Conservation (phyloP, 2,329 filamentous ascomycete species). For the Phialophora tarda region DNA sequence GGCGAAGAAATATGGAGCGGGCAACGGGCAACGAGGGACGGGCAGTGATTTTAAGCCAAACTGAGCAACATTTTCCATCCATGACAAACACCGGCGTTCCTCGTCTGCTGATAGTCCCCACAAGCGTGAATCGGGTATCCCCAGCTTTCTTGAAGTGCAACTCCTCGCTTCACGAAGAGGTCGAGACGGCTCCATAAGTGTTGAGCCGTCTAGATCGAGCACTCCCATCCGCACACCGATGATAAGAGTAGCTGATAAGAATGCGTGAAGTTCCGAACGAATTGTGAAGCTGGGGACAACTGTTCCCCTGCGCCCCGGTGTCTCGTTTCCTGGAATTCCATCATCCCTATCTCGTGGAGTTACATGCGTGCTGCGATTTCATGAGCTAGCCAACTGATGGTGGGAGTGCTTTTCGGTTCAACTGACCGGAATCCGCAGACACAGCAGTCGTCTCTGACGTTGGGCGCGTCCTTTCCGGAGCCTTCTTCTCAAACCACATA, state of each 20-base stretch:
- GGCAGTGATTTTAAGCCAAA: conserved; percentile 46
- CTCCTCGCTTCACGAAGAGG: conserved; percentile 7
- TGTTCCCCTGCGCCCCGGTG: conserved; percentile 9
- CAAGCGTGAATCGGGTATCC: conserved; percentile 18
- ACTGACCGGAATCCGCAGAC: conserved; percentile 5
- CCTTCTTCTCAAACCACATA: conserved; percentile 6
- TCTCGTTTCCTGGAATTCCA: conserved; percentile 9
- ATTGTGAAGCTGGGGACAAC: conserved; percentile 19
- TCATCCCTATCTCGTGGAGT: conserved; percentile 25
- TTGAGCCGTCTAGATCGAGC: conserved; percentile 17
- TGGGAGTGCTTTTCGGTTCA: background rate
- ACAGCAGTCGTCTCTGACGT: conserved; percentile 5
- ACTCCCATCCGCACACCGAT: conserved; percentile 31
- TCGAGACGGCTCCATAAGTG: conserved; percentile 17
- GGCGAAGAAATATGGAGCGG: conserved; percentile 12
- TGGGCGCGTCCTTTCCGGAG: background rate
- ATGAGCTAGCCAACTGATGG: conserved; percentile 11
- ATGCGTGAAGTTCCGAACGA: conserved; percentile 13
- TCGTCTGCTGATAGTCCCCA: conserved; percentile 27
- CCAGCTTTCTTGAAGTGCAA: conserved; percentile 33
- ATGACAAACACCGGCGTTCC: conserved; percentile 9
- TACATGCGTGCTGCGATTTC: conserved; percentile 12
- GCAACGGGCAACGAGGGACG: background rate
- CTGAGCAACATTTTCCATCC: conserved; percentile 53
- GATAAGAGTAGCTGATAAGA: conserved; percentile 35